Evolutionary conservation across 2,329 filamentous ascomycete genomes (phyloP).

Genomic region (Amylocarpus encephaloides): DNA sequence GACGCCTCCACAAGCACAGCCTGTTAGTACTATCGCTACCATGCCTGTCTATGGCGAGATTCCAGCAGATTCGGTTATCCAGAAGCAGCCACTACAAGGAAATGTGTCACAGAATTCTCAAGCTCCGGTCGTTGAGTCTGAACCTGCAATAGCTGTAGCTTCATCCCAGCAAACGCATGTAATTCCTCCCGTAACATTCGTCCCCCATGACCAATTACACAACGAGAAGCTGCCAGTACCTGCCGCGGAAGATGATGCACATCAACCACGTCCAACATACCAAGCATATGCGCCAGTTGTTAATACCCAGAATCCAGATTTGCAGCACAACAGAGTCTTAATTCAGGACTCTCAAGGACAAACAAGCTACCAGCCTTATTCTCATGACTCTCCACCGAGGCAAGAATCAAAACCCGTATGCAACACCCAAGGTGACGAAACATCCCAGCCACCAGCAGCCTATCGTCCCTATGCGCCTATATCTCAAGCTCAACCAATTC

Average conservation of each 20-base stretch:
- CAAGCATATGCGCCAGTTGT: background rate
- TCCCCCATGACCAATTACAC: background rate
- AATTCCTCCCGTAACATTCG: background rate
- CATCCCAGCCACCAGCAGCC: background rate
- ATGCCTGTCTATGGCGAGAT: background rate
- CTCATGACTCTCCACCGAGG: background rate
- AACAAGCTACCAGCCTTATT: background rate
- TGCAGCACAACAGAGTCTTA: background rate
- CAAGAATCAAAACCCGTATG: background rate
- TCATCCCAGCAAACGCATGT: background rate
- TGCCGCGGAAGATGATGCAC: background rate
- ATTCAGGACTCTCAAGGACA: background rate
- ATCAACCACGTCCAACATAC: background rate
- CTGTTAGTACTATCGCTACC: background rate
- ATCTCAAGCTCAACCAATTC: background rate
- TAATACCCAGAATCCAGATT: background rate
- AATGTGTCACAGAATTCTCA: background rate
- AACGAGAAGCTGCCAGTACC: background rate
- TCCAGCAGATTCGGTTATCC: background rate
- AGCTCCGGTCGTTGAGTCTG: background rate
- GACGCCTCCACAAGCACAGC: background rate
- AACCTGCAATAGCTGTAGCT: background rate
- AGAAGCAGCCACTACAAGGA: background rate
- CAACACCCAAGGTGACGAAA: background rate
- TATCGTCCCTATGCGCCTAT: background rate